phyloP scores from a whole-genome alignment of 2,329 filamentous ascomycete genomes.

The Epichloe scottii region DNA sequence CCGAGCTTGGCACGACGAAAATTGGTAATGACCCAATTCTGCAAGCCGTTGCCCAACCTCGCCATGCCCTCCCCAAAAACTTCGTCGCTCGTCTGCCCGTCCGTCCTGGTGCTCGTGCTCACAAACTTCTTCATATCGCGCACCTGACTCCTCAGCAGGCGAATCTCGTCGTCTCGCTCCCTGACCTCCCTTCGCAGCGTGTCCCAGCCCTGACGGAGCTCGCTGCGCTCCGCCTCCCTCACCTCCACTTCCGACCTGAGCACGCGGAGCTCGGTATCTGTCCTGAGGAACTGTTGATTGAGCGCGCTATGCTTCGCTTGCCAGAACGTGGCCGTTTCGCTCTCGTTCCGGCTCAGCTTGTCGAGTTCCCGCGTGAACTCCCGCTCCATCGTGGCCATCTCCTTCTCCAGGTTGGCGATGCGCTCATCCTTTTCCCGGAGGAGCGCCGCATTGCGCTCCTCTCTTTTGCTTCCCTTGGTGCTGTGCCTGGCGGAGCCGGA shows the following conservation, averaged over 20 bases:
- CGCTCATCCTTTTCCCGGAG: constrained; percentile 36
- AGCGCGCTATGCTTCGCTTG: constrained; percentile 41
- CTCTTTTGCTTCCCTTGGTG: constrained; percentile 11
- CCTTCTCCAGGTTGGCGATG: constrained; percentile 39
- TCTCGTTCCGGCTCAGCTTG: constrained; percentile 39
- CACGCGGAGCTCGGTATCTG: constrained; percentile 40
- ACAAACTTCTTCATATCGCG: constrained; percentile 60
- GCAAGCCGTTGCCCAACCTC: constrained; percentile 51
- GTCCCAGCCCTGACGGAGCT: constrained; percentile 38
- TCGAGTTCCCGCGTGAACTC: constrained; percentile 43
- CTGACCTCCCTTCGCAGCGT: constrained; percentile 31
- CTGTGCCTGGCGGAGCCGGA: constrained; percentile 5
- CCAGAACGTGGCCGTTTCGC: constrained; percentile 44
- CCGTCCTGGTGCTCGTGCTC: constrained; percentile 50
- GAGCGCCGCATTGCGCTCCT: constrained; percentile 9
- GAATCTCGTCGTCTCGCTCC: constrained; percentile 43
- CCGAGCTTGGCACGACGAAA: constrained; percentile 51
- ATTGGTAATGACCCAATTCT: constrained; percentile 63
- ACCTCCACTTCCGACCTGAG: constrained; percentile 36
- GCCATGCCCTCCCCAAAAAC: constrained; percentile 50
- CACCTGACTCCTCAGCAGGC: constrained; percentile 44
- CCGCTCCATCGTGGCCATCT: constrained; percentile 38
- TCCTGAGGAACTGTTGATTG: constrained; percentile 38
- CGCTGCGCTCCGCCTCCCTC: constrained; percentile 32
- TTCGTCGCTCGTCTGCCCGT: constrained; percentile 52